phyloP scores from a whole-genome alignment of 2,329 filamentous ascomycete species.

The Arachnopeziza araneosa region DNA sequence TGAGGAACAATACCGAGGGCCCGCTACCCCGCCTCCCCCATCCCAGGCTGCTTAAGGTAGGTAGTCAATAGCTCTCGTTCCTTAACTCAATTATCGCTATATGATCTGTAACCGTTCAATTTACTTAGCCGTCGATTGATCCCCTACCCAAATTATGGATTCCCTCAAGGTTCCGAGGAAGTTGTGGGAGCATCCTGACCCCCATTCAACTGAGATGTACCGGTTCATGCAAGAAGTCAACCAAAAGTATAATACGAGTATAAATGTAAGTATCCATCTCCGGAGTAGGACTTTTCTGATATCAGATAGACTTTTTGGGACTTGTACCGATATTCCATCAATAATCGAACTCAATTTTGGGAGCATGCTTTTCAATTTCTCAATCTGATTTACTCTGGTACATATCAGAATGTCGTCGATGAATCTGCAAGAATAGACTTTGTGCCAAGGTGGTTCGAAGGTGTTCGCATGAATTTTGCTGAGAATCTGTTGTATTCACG shows the following conservation, averaged over 20 bases:
- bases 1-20: too few species aligned
- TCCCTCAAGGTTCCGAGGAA: constrained; percentile 44
- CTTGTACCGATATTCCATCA: constrained; percentile 64
- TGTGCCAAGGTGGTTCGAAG: constrained; percentile 72
- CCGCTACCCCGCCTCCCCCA: too few species aligned
- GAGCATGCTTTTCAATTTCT: constrained; percentile 54
- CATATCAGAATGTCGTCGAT: constrained; percentile 58
- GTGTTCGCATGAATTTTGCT: constrained; percentile 68
- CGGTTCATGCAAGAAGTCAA: constrained; percentile 63
- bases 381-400: constrained; percentile 58
- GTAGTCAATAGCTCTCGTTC: too few species aligned
- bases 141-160: constrained; percentile 11
- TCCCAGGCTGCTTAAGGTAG: too few species aligned
- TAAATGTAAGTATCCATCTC: constrained; percentile 44
- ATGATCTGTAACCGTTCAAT: too few species aligned
- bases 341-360: constrained; percentile 60
- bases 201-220: constrained; percentile 58
- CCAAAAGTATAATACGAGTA: constrained; percentile 44
- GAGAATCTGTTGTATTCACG: constrained; percentile 71
- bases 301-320: constrained; percentile 57
- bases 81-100: too few species aligned
- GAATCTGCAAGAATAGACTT: constrained; percentile 63
- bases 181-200: constrained; percentile 63
- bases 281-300: background rate
- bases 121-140: too few species aligned